Evolutionary conservation across 2,329 filamentous ascomycete species (phyloP), one percentile per base, ranked within the genome.

Genomic region (Hypoxylon sp.): DNA sequence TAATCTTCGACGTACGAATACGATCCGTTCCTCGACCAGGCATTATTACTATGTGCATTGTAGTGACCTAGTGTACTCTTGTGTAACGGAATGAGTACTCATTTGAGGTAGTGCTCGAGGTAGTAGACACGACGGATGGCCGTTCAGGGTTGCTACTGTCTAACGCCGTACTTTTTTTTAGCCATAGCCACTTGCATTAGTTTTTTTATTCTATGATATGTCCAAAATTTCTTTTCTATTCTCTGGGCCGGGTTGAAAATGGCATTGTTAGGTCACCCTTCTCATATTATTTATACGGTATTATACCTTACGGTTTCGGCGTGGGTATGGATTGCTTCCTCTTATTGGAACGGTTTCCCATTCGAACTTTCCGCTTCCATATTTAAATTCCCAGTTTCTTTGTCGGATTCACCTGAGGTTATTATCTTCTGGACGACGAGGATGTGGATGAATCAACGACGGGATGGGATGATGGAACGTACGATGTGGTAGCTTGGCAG

Each of bases 301-400:
- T 70, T 63, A 65, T 70, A 71, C 71, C 67, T 69, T 71, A 67
- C 62, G 69, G 71, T 70, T 17, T 61, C 46, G 58, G 72, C 67
- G 70, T 51, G 68, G 53, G 63, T 59, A 70, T 66, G 72, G 67
- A 65, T 74, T 64, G 48, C 44, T 62, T 68, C 61, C 33, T 68
- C 55, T 63, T 47, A 51, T 50, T 19, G 63, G 67, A 10, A 56
- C 35, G 54, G 35, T 55, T 69, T 65, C 55, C 47, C 47, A 48
- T 65, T 71, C 59, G 31, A 51, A 59, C 52, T 59, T 65, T 67
- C 42, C 39, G 33, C 63, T 67, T 68, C 42, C 33, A 65, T 60
- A 22, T 63, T 57, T 59, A 37, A 61, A 46, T 47, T 64, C 57
- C 48, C 61, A 63, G 31, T 62, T 65, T 68, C 58, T 72, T 70